Evolutionary conservation across 2,329 filamentous ascomycete genomes (phyloP).

Genomic region (Epichloe typhina): DNA sequence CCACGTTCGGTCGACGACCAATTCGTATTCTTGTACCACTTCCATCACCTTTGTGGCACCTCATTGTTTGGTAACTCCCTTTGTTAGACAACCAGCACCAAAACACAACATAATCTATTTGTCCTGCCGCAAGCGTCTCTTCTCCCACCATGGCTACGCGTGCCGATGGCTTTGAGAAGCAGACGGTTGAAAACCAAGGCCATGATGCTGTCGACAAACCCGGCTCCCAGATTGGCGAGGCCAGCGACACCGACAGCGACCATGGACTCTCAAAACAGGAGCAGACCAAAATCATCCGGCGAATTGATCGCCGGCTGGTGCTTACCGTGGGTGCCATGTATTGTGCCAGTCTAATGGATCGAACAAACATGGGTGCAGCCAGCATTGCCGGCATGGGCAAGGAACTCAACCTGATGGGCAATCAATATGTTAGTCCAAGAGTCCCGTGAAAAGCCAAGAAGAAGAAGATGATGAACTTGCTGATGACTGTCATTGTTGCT

Average conservation of each 20-base stretch:
- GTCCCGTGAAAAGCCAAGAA: neutral
- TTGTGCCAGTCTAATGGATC: constrained; percentile 65
- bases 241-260: constrained; percentile 32
- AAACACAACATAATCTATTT: too few relatives aligned
- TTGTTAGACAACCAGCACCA: too few relatives aligned
- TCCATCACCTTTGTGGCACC: too few relatives aligned
- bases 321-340: constrained; percentile 53
- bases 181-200: constrained; percentile 11
- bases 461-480: neutral
- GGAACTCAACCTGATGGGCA: constrained; percentile 33
- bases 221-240: constrained; percentile 20
- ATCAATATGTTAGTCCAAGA: constrained; percentile 28
- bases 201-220: constrained; percentile 13
- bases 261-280: constrained; percentile 45
- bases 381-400: constrained; percentile 52
- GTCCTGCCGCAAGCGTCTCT: neutral
- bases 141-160: constrained; percentile 12
- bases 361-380: constrained; percentile 62
- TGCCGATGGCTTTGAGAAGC: constrained; percentile 12
- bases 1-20: too few relatives aligned
- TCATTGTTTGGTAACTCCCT: too few relatives aligned
- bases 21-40: too few relatives aligned
- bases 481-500: neutral
- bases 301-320: constrained; percentile 54
- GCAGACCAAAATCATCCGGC: constrained; percentile 53